Base-by-base conservation (phyloP, 208 protist genomes). In the Crithidia brevicula region DNA sequence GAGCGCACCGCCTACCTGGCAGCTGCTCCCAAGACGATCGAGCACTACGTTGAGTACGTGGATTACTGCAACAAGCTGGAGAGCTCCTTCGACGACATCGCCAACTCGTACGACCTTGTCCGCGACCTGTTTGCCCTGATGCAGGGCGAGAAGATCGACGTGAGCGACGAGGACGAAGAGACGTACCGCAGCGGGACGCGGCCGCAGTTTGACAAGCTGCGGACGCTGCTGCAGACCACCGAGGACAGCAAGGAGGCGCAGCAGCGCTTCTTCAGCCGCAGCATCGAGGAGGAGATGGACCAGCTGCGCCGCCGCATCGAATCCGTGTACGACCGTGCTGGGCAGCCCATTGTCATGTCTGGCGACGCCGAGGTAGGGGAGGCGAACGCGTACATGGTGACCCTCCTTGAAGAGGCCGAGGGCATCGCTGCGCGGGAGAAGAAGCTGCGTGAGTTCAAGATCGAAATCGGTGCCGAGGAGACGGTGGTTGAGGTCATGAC, bases 261-360 rank as follows among this genome's bases (percentile, higher is more conserved):
- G 72, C 83, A 95, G 70, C 90, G 95, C 42, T 75, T 93, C 67
- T 98, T 98, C 77, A 88, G 87, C 45, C 89, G 89, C 38, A 89
- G 94, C 72, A 82, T 99, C 30, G 95, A 98, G 31, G 89, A 97
- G 74, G 85, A 97, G 65, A 96, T 98, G 83, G 89, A 95, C 30
- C 77, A 93, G 60, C 85, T 98, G 59, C 86, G 90, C 46, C 88
- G 75, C 52, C 66, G 82, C 43, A 95, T 98, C 62, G 86, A 94
- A 71, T 91, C 85, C 52, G 86, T 98, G 36, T 88, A 91, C 68
- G 83, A 95, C 72, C 79, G 86, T 36, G 86, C 93, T 4, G 83
- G 89, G 8, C 85, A 98, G 70, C 74, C 92, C 20, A 95, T 96
- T 52, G 78, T 99, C 23, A 85, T 80, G 34, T 88, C 97, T 18